phyloP scores from a whole-genome alignment of 306 rosid species.

The Begonia loranthoides region DNA sequence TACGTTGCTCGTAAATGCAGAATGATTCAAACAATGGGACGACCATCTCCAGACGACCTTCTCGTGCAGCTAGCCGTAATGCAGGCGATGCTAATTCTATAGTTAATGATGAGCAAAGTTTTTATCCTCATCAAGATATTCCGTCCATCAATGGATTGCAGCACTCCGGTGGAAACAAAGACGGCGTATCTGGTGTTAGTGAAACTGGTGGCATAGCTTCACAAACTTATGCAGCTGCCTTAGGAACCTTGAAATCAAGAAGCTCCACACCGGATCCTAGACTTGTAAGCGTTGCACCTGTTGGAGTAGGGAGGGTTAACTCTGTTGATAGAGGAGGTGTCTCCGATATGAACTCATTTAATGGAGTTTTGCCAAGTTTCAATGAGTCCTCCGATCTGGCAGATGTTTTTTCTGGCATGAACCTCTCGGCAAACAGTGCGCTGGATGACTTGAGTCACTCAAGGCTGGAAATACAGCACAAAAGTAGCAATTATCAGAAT shows the following conservation, averaged over 20 bases:
- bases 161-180: conserved; percentile 38
- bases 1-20: conserved; percentile 12
- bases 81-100: conserved; percentile 68
- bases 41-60: conserved; percentile 32
- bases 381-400: conserved; percentile 60
- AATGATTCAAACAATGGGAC: conserved; percentile 29
- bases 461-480: conserved; percentile 48
- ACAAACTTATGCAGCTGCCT: conserved; percentile 73
- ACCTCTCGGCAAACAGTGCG: conserved; percentile 41
- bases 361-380: conserved; percentile 33
- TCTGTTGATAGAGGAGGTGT: conserved; percentile 49
- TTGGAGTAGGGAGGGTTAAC: conserved; percentile 55
- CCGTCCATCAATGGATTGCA: conserved; percentile 24
- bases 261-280: conserved; percentile 90
- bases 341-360: conserved; percentile 32
- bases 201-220: conserved; percentile 36
- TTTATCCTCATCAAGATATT: conserved; percentile 41
- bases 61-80: conserved; percentile 70
- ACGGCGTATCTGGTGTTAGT: conserved; percentile 43
- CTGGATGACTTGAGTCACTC: conserved; percentile 42
- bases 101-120: conserved; percentile 46
- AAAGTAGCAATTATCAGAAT: conserved; percentile 37
- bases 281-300: conserved; percentile 58
- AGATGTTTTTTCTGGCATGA: conserved; percentile 71
- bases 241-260: conserved; percentile 76